These are phyloP conservation scores for Neurospora cerealis DNA, from an alignment of 495 filamentous ascomycete species.

Conservation along the genomic window DNA sequence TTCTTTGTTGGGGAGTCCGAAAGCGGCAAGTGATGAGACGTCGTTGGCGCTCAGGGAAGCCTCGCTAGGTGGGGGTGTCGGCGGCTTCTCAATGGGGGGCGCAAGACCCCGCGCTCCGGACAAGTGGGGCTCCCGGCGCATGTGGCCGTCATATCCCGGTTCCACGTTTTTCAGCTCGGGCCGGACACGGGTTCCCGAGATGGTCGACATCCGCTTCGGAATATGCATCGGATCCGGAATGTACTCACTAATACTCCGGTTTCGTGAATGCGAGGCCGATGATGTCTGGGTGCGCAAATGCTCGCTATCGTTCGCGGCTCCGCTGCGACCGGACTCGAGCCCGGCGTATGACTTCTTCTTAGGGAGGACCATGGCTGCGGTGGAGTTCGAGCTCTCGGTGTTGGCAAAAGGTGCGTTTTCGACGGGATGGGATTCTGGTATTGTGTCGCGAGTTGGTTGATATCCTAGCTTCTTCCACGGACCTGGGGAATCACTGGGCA, in stretches of 20 bases:
- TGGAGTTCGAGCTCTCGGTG: constrained; percentile 41
- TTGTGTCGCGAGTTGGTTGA: constrained; percentile 25
- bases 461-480: constrained; percentile 51
- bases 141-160: constrained; percentile 28
- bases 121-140: constrained; percentile 76
- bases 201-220: constrained; percentile 60
- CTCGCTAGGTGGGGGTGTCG: constrained; percentile 61
- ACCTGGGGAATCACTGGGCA: constrained; percentile 60
- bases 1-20: constrained; percentile 23
- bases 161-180: constrained; percentile 37
- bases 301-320: neutral
- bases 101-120: constrained; percentile 66
- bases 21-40: constrained; percentile 15
- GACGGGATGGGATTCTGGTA: constrained; percentile 24
- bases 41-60: constrained; percentile 42
- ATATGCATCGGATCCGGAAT: constrained; percentile 58
- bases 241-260: constrained; percentile 84
- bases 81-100: constrained; percentile 46
- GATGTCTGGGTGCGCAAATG: constrained; percentile 9
- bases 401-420: constrained; percentile 35
- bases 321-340: constrained; percentile 25
- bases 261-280: constrained; percentile 40
- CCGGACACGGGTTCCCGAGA: constrained; percentile 48
- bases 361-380: constrained; percentile 35
- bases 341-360: constrained; percentile 44